Conservation (phyloP, 139 green algal species). For the Picochlorum sp. region DNA sequence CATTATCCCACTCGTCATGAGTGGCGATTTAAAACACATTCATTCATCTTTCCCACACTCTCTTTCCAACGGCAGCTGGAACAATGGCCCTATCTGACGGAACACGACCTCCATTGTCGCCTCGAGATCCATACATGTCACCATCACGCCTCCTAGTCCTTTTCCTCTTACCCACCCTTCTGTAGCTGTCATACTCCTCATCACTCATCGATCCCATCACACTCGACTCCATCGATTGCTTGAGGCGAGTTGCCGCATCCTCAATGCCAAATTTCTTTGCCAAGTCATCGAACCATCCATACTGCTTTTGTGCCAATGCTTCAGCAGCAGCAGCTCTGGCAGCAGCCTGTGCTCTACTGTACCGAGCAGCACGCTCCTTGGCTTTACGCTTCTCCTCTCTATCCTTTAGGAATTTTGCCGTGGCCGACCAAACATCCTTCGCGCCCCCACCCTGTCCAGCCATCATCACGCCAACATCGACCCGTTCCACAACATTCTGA, state of each 20-base stretch:
- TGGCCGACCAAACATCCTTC: constrained; percentile 32
- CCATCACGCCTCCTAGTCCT: constrained; percentile 2
- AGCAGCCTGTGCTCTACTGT: constrained; percentile 50
- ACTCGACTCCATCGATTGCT: neutral
- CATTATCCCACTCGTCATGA: neutral
- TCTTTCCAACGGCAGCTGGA: neutral
- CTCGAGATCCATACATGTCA: constrained; percentile 1
- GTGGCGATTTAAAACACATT: neutral
- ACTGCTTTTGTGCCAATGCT: constrained; percentile 11
- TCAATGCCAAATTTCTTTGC: constrained; percentile 10
- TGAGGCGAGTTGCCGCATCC: neutral
- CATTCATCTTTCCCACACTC: constrained; percentile 6
- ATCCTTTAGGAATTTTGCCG: constrained; percentile 40
- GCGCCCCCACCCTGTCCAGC: constrained; percentile 36
- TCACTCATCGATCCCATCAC: constrained; percentile 12
- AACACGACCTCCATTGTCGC: constrained; percentile 15
- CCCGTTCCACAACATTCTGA: constrained; percentile 40
- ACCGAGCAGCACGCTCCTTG: constrained; percentile 19
- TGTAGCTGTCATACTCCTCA: constrained; percentile 13
- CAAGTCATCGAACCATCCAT: constrained; percentile 25
- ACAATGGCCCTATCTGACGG: constrained; percentile 22
- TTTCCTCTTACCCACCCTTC: constrained; percentile 14
- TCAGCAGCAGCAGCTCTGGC: constrained; percentile 33
- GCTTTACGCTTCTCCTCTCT: constrained; percentile 37
- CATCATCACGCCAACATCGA: constrained; percentile 79